Evolutionary conservation across 1,284 basidiomycete genomes (phyloP).

Genomic region (Sanguinoderma infundibulare): DNA sequence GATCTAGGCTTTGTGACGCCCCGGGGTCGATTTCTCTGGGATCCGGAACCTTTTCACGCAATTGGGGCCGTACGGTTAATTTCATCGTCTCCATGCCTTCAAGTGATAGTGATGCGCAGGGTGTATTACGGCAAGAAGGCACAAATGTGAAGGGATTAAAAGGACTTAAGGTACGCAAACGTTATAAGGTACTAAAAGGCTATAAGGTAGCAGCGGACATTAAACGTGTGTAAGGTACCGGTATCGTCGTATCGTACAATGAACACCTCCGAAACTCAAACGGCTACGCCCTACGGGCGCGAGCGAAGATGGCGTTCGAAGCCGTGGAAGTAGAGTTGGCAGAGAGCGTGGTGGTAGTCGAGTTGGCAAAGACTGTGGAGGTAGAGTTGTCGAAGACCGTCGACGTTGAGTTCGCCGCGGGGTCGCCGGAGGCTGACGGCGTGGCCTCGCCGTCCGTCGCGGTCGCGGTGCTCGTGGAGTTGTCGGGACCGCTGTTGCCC

Average conservation of each 20-base stretch:
- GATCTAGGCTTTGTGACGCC: too few relatives aligned
- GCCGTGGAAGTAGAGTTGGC: neutral
- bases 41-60: too few relatives aligned
- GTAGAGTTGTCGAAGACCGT: neutral
- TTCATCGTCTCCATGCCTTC: too few relatives aligned
- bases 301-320: neutral
- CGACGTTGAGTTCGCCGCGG: too few relatives aligned
- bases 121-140: neutral
- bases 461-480: neutral
- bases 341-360: too few relatives aligned
- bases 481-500: neutral
- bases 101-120: neutral
- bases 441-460: neutral
- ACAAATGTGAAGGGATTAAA: neutral
- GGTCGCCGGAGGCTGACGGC: neutral
- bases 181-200: neutral
- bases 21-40: too few relatives aligned
- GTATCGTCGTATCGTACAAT: neutral
- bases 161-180: neutral
- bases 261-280: neutral
- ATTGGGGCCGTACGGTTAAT: too few relatives aligned
- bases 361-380: neutral
- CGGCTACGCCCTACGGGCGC: neutral
- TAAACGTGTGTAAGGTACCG: neutral
- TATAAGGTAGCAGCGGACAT: neutral